Evolutionary conservation across 129 eudicot genomes (phyloP).

Genomic region (Arctium lappa): DNA sequence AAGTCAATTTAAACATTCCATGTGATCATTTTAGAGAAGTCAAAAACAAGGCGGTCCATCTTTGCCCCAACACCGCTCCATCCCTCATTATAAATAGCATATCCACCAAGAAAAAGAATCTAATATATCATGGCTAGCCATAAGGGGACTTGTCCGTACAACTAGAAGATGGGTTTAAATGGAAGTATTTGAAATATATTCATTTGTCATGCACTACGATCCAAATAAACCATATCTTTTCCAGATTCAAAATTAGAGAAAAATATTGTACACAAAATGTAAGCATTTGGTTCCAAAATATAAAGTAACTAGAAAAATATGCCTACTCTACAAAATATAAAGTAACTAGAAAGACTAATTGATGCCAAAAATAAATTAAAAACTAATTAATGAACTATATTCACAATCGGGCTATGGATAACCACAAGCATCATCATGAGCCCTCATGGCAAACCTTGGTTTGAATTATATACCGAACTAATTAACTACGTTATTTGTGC

Average conservation of each 20-base stretch:
- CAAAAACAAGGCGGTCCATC: conserved; percentile 32
- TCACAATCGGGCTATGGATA: too few species aligned
- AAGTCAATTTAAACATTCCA: conserved; percentile 21
- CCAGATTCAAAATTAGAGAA: not conserved
- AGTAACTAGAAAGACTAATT: too few species aligned
- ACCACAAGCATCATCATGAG: too few species aligned
- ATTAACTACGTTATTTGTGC: too few species aligned
- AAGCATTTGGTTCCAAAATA: not conserved
- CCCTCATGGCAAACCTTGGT: too few species aligned
- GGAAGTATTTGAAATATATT: not conserved
- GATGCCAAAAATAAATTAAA: too few species aligned
- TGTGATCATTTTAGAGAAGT: conserved; percentile 21
- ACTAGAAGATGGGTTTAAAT: conserved; percentile 9
- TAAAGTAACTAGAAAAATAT: too few species aligned
- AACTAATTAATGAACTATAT: too few species aligned
- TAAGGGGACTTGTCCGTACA: conserved; percentile 25
- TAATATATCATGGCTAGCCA: conserved; percentile 30
- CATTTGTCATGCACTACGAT: conserved; percentile 3
- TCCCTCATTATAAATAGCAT: conserved; percentile 25
- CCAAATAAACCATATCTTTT: not conserved
- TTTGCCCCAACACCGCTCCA: conserved; percentile 26
- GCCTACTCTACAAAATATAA: too few species aligned
- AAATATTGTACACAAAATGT: not conserved
- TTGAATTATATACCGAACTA: too few species aligned
- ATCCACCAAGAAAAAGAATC: conserved; percentile 26